Percentiles rank a stretch among this genome's conserved stretches.
Evolutionary conservation across 495 filamentous ascomycete species (phyloP).

Genomic region (Hyaloscypha hepaticicola): DNA sequence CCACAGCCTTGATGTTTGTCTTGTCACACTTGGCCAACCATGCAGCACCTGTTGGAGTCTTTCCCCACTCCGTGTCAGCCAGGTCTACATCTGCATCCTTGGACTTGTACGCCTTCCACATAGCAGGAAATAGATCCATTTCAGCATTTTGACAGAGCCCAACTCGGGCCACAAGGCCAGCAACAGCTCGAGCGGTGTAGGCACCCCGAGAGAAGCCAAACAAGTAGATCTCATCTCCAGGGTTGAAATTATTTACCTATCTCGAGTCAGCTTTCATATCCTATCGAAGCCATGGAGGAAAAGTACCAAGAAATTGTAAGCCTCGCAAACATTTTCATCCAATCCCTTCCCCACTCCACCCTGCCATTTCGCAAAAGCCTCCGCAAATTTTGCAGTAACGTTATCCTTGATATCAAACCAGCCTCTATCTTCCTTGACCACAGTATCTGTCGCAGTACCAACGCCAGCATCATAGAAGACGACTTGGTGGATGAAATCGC

Average conservation of each 20-base stretch:
- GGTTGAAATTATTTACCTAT: constrained; percentile 61
- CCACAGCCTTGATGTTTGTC: constrained; percentile 41
- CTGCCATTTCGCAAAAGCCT: too few species aligned
- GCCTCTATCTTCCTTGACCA: constrained; percentile 30
- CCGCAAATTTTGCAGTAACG: constrained; percentile 31
- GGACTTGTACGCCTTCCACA: constrained; percentile 36
- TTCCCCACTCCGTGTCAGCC: constrained; percentile 23
- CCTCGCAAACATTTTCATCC: constrained; percentile 57
- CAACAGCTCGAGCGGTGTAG: constrained; percentile 64
- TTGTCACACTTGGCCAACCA: too few species aligned
- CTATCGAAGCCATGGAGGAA: too few species aligned
- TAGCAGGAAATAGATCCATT: constrained; percentile 59
- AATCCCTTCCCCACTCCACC: constrained; percentile 49
- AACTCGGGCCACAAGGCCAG: constrained; percentile 57
- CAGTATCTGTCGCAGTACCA: constrained; percentile 41
- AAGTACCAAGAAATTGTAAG: constrained; percentile 63
- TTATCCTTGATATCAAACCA: constrained; percentile 19
- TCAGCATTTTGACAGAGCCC: constrained; percentile 62
- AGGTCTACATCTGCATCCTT: neutral
- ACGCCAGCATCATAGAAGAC: constrained; percentile 58
- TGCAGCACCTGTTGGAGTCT: too few species aligned
- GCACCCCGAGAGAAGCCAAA: constrained; percentile 71
- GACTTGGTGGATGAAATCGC: constrained; percentile 42
- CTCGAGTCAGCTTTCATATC: too few species aligned
- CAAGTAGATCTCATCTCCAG: constrained; percentile 68